phyloP scores from a whole-genome alignment of 805 yeast species.

The Yarrowia sp. region DNA sequence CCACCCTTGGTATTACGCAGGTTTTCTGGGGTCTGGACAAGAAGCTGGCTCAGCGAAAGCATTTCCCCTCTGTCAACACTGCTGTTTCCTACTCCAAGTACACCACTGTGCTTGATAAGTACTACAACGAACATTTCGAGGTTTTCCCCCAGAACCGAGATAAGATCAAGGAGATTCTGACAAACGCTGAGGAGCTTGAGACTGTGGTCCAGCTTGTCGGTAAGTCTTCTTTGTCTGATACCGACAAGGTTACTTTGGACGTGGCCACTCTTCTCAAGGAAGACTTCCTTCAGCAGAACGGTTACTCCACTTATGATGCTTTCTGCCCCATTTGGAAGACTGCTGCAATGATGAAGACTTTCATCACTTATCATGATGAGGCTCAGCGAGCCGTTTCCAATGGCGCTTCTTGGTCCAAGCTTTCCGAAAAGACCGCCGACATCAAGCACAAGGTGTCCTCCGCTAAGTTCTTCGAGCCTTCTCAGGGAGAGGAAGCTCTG shows the following conservation, averaged over 20 bases:
- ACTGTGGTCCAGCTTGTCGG: conserved; percentile 99
- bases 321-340: conserved; percentile 99
- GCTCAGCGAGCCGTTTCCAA: conserved; percentile 94
- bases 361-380: conserved; percentile 87
- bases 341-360: conserved; percentile 94
- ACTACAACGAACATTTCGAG: conserved; percentile 80
- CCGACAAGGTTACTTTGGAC: conserved; percentile 94
- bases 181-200: conserved; percentile 97
- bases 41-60: conserved; percentile 98
- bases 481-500: conserved; percentile 78
- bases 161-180: conserved; percentile 87
- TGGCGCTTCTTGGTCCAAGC: conserved; percentile 93
- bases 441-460: conserved; percentile 92
- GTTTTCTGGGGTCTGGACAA: conserved; percentile 99
- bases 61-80: conserved; percentile 98
- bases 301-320: conserved; percentile 96
- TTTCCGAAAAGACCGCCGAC: conserved; percentile 83
- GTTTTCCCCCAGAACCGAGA: conserved; percentile 89
- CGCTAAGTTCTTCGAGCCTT: conserved; percentile 94
- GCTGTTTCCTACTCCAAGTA: conserved; percentile 95
- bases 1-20: conserved; percentile 99
- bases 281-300: conserved; percentile 98
- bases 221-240: conserved; percentile 93
- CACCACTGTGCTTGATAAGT: conserved; percentile 79
- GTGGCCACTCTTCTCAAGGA: conserved; percentile 89